These are phyloP conservation scores for Eimeria brunetti DNA, from an alignment of 169 alveolate species.

Conservation along the genomic window DNA sequence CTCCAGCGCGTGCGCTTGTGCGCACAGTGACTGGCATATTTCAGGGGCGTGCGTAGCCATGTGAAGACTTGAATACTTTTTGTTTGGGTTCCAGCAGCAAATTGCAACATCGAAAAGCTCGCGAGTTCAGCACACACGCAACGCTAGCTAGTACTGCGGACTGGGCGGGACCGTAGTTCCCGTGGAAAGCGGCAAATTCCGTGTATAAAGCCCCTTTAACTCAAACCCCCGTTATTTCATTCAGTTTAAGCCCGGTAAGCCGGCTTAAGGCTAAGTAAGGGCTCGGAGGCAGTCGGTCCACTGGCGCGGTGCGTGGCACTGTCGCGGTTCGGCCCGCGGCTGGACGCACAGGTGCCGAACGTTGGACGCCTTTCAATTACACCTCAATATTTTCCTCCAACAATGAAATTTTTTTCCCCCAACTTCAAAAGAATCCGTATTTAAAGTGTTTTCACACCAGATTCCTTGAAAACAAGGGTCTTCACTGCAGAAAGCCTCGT, in stretches of 20 bases:
- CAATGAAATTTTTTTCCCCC: neutral
- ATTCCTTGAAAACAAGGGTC: neutral
- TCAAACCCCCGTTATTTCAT: neutral
- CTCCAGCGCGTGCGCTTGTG: neutral
- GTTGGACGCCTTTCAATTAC: neutral
- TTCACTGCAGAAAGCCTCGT: neutral
- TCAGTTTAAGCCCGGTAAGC: neutral
- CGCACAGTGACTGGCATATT: neutral
- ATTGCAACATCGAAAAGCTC: neutral
- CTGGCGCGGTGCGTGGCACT: neutral
- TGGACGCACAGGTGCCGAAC: neutral
- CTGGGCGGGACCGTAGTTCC: neutral
- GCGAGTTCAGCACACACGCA: neutral
- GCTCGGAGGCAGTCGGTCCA: too few species aligned
- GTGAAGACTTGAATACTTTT: neutral
- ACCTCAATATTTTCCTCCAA: neutral
- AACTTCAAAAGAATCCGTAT: neutral
- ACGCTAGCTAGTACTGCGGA: neutral
- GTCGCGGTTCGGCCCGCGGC: neutral
- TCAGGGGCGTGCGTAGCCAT: neutral
- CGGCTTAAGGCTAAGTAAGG: too few species aligned
- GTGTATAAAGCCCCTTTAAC: neutral
- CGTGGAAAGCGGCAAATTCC: neutral
- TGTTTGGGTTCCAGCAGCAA: neutral
- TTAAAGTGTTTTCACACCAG: neutral